Percentiles rank a stretch among this genome's conserved stretches.
phyloP scores from a whole-genome alignment of 1,139 yeast species.

The Pneumocystis canis region DNA sequence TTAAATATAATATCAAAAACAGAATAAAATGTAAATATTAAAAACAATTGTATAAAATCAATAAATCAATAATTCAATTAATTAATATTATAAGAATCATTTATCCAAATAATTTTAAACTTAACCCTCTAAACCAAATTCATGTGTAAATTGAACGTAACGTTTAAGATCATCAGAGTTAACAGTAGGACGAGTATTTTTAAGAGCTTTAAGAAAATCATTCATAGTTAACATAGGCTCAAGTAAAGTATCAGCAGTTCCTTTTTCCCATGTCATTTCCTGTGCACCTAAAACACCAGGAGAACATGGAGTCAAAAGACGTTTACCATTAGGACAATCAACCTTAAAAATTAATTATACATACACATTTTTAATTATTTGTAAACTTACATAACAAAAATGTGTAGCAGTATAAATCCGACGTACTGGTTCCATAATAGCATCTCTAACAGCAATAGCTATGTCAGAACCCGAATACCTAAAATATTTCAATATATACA shows the following conservation, averaged over 20 bases:
- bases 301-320: slow-evolving; percentile 74
- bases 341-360: slow-evolving; percentile 17
- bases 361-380: slow-evolving; percentile 11
- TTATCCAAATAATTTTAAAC: background rate
- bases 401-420: slow-evolving; percentile 95
- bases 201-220: slow-evolving; percentile 86
- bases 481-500: background rate
- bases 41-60: too few relatives aligned
- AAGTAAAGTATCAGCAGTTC: slow-evolving; percentile 71
- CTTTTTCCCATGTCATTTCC: slow-evolving; percentile 89
- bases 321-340: slow-evolving; percentile 23
- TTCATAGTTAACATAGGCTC: slow-evolving; percentile 84
- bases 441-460: slow-evolving; percentile 92
- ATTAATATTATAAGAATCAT: background rate
- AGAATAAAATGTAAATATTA: too few relatives aligned
- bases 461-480: slow-evolving; percentile 91
- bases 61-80: too few relatives aligned
- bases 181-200: slow-evolving; percentile 87
- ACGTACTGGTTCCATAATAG: slow-evolving; percentile 93
- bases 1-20: too few relatives aligned
- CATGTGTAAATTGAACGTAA: slow-evolving; percentile 78
- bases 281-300: slow-evolving; percentile 82
- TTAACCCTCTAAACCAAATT: slow-evolving; percentile 32
- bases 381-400: slow-evolving; percentile 42
- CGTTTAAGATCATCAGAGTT: slow-evolving; percentile 66